Conservation (phyloP, 805 yeast genomes). For the Lipomyces chichibuensis region DNA sequence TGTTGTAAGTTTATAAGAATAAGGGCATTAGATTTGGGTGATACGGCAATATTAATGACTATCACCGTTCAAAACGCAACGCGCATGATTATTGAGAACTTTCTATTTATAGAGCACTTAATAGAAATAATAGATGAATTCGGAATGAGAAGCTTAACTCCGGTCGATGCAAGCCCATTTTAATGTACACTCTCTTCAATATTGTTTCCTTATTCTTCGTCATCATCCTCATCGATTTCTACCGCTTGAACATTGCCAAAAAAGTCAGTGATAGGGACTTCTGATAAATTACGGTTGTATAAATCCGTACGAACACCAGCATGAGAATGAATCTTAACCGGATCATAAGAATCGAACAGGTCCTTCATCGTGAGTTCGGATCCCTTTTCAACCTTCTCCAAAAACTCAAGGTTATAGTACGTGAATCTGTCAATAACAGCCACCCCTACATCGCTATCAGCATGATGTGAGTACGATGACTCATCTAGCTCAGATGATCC, state of each 20-base stretch:
- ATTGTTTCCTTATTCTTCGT: constrained; percentile 4
- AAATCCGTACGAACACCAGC: constrained; percentile 91
- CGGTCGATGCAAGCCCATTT: neutral
- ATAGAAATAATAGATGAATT: neutral
- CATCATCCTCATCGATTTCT: constrained; percentile 32
- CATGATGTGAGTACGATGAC: constrained; percentile 91
- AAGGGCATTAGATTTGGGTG: too few relatives aligned
- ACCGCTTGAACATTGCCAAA: constrained; percentile 58
- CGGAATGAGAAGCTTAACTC: neutral
- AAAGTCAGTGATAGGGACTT: constrained; percentile 85
- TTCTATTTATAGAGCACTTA: constrained; percentile 7
- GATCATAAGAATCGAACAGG: constrained; percentile 80
- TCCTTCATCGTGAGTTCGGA: constrained; percentile 79
- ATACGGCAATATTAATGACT: neutral
- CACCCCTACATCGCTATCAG: constrained; percentile 94
- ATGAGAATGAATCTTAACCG: constrained; percentile 82
- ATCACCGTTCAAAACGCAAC: neutral
- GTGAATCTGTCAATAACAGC: constrained; percentile 98
- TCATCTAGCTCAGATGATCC: constrained; percentile 89
- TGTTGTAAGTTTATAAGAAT: constrained; percentile 1
- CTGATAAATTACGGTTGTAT: constrained; percentile 63
- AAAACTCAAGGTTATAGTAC: constrained; percentile 82
- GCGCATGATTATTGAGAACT: neutral
- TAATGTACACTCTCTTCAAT: neutral
- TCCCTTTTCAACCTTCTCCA: constrained; percentile 77